Base-by-base conservation (phyloP, 176 grass and related monocot genomes). In the Carex parvula region DNA sequence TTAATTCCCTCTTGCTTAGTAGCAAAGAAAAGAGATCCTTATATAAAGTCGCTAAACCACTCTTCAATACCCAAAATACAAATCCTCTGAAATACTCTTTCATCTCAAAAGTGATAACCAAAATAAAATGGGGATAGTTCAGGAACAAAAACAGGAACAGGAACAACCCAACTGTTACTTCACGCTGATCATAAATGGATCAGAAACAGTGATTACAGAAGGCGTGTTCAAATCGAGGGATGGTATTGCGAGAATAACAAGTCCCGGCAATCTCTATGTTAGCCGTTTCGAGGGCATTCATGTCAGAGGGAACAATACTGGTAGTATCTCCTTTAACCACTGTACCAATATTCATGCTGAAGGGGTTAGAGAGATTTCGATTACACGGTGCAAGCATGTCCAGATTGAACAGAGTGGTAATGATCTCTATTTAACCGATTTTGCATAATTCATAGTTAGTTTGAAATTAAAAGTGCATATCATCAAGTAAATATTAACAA, bases 151-250 rank as follows among this genome's bases (percentile, higher is more conserved):
- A 12, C 78, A 88, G 81, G 81, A 81, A 62, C 79, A 88, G 77
- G 84, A 81, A 62, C 64, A 88, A 79, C 55, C 86, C 58, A 83
- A 72, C 4, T 80, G 84, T n/a, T n/a, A 62, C 52, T 93, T 93
- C 77, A 41, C 72, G 60, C 86, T 91, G 68, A 80, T 89, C 30
- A 42, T 85, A 10, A 85, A 87, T 67, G 89, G 91, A 83, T 63
- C 86, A 4, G 89, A 89, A 75, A 60, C 80, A 60, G n/a, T 84
- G 56, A 85, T 93, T 69, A 87, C 75, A 85, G 91, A 93, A 83
- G 91, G 84, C 30, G 85, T 64, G 60, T 85, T 93, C 26, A 46
- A 85, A 66, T 61, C 78, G 26, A 80, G 14, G 58, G 16, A n/a
- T 20, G 89, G 91, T 61, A 81, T 86, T 83, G 84, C 86, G 26